Evolutionary conservation across 2,329 filamentous ascomycete genomes (phyloP), one percentile per base, ranked within the genome.

Genomic region (Epichloe gansuensis): DNA sequence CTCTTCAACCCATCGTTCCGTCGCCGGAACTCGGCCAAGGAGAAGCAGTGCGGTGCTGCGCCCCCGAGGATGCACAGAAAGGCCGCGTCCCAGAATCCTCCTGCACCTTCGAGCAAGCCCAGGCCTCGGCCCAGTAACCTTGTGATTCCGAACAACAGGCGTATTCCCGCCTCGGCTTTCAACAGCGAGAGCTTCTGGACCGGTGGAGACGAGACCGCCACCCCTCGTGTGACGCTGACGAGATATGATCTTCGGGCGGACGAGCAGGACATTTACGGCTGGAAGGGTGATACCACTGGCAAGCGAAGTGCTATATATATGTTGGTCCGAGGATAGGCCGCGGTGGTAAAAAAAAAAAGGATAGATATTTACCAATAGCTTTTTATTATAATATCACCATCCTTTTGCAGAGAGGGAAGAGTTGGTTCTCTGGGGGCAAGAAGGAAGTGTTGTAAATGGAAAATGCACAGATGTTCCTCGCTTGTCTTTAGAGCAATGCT

Each of bases 201-300:
- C 21, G 41, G 35, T 8, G 41, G 23, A 13, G 51, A 53, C 27
- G 51, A 50, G 13, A 11, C 13, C 2, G 42, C 13, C 34, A 53
- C 51, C 5, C 51, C 51, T 15, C 51, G 51, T 5, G 47, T 53
- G 6, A 53, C 51, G 27, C 51, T 53, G 8, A 53, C 51, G 42
- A 41, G 51, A 23, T 53, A 53, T 13, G 51, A 53, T 40, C 47
- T 53, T 2, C 51, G 51, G 5, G 41, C 47, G 9, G 47, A 53
- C 41, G 51, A 53, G 36, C 31, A 46, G 36, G 47, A 50, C 0
- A 53, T 53, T 15, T 53, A 53, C 27, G 47, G 23, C 12, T 53
- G 47, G 42, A 53, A 53, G 42, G n/a, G 35, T 21, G 31, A 38
- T 4, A 12, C 31, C 2, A 25, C 50, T n/a, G 23, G 5, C 12